Base-by-base conservation (phyloP, 148 eudicot species). In the Fagopyrum tataricum region DNA sequence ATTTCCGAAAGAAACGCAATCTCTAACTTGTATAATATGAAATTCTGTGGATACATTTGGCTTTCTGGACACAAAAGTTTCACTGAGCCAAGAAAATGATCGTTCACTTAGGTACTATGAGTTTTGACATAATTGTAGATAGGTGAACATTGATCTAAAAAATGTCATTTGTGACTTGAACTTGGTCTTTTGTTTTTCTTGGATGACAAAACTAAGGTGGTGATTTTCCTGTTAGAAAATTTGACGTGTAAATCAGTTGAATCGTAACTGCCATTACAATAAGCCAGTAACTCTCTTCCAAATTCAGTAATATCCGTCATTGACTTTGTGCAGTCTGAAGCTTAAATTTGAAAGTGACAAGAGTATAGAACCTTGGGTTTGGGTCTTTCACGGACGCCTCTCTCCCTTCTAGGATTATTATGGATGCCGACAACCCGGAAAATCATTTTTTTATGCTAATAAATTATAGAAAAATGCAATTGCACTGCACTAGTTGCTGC, bases 401-500 rank as follows among this genome's bases (percentile, higher is more conserved):
- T 31, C 37, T 31, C 37, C 37, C 37, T 31, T 31, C 2, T 31
- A 31, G 37, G 37, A 13, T 12, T 46, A 46, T 46, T 46, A 7
- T 46, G 8, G 8, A 46, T 46, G 49, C 13, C 13, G 49, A 46
- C 10, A 46, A 46, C 49, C 49, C 7, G 49, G 49, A 46, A 46
- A 46, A 46, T 13, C 13, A 46, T 3, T 24, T 62, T 15, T 64
- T 64, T 39, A 18, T 64, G 18, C 20, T 20, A 64, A 5, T 6
- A 9, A 64, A 31, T 5, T 13, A 64, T 13, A 15, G 10, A 64
- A 59, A 51, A 59, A 23, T 23, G 66, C 15, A 59, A 59, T 24
- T 55, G 23, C 66, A 10, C 66, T 20, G 66, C 66, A 59, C 66
- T 59, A 15, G 4, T 59, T 59, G 66, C 66, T 20, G 66, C 66